phyloP scores from a whole-genome alignment of 768 basidiomycete genomes.

The Hygrophoropsis aurantiaca region DNA sequence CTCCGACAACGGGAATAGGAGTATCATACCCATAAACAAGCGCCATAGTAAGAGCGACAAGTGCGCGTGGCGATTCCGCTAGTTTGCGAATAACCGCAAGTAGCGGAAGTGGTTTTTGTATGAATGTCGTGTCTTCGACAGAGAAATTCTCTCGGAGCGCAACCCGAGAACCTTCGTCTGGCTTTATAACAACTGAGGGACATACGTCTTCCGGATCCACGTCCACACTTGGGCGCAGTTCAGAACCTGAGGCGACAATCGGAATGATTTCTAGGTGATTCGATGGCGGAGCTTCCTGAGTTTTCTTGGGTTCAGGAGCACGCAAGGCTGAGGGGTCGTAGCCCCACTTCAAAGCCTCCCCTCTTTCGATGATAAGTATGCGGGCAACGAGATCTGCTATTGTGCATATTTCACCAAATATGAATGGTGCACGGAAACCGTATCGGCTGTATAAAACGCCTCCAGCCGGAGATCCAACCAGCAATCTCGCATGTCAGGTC shows the following conservation, averaged over 20 bases:
- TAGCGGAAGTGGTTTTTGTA: slow-evolving; percentile 34
- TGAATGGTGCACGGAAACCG: slow-evolving; percentile 61
- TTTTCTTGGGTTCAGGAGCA: neutral
- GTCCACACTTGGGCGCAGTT: neutral
- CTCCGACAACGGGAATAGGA: neutral
- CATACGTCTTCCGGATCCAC: neutral
- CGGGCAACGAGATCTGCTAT: slow-evolving; percentile 53
- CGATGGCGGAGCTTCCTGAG: neutral
- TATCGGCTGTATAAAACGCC: slow-evolving; percentile 52
- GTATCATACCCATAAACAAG: slow-evolving; percentile 55
- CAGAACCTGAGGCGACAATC: neutral
- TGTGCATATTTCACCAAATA: slow-evolving; percentile 49
- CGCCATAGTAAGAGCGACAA: slow-evolving; percentile 42
- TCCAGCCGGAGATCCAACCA: slow-evolving; percentile 59
- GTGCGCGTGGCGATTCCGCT: slow-evolving; percentile 47
- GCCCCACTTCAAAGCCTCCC: slow-evolving; percentile 49
- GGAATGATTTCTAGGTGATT: neutral
- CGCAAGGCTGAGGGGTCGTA: slow-evolving; percentile 35
- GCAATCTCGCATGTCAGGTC: slow-evolving; percentile 32
- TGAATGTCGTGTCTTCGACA: slow-evolving; percentile 8
- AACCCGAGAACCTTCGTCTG: neutral
- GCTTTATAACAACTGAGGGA: neutral
- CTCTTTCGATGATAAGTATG: slow-evolving; percentile 56
- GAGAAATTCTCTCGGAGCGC: neutral
- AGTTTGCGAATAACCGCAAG: slow-evolving; percentile 42